These are phyloP conservation scores for Gypsophila paniculata DNA, from an alignment of 179 eudicot genomes.

Conservation along the genomic window DNA sequence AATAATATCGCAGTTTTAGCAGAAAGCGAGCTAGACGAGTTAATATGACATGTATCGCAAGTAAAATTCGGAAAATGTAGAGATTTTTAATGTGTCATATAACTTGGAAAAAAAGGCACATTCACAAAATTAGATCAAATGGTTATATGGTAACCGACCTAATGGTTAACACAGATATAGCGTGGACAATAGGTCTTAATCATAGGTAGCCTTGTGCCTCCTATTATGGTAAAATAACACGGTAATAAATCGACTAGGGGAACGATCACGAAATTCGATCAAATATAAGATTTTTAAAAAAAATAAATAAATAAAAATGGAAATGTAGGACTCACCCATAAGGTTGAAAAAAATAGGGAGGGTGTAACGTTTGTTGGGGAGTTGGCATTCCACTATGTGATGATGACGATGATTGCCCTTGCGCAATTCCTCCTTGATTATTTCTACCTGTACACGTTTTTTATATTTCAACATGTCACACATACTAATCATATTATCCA, in stretches of 20 bases:
- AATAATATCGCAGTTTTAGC: not conserved
- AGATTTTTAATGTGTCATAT: not conserved
- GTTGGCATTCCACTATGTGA: constrained; percentile 53
- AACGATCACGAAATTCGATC: not conserved
- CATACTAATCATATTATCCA: constrained; percentile 9
- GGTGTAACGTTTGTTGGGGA: constrained; percentile 44
- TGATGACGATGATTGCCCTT: constrained; percentile 40
- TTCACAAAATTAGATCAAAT: not conserved
- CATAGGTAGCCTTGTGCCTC: too few relatives aligned
- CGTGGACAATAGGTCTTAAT: too few relatives aligned
- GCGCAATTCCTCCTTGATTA: constrained; percentile 42
- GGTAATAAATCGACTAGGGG: too few relatives aligned
- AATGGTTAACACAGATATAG: too few relatives aligned
- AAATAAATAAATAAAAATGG: not conserved
- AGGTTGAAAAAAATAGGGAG: constrained; percentile 59
- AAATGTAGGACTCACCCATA: constrained; percentile 58
- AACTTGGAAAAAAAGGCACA: not conserved
- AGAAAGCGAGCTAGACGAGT: not conserved
- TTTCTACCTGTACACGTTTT: constrained; percentile 39
- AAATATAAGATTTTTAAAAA: not conserved
- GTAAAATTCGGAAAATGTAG: not conserved
- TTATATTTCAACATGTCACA: not conserved
- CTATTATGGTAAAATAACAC: too few relatives aligned
- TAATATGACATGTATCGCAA: not conserved
- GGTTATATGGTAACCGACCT: too few relatives aligned